Percentiles rank a stretch among this genome's conserved stretches.
These are phyloP conservation scores for Ganoderma meredithae DNA, from an alignment of 1,284 basidiomycete species.

Conservation along the genomic window DNA sequence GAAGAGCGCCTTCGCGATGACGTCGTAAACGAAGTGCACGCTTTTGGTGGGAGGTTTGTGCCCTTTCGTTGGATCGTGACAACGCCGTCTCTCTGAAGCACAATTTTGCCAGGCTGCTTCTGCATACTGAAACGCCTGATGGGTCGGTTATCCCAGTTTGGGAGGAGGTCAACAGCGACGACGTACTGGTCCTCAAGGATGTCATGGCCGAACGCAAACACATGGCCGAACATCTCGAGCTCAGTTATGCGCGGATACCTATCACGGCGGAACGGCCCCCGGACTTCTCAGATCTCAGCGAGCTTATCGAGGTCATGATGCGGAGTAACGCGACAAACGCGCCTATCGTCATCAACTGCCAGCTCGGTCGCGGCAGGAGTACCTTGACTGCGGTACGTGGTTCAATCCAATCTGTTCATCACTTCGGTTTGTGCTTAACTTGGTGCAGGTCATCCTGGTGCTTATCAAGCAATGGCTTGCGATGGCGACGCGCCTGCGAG, in stretches of 20 bases:
- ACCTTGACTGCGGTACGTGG: constrained; percentile 82
- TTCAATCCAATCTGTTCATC: constrained; percentile 2
- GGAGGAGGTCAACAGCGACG: constrained; percentile 86
- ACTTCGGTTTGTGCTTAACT: not conserved
- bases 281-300: constrained; percentile 73
- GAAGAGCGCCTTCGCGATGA: constrained; percentile 95
- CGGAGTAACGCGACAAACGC: constrained; percentile 75
- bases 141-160: constrained; percentile 94
- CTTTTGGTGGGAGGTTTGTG: constrained; percentile 82
- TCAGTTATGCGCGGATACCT: constrained; percentile 88
- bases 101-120: constrained; percentile 62
- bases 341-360: constrained; percentile 95
- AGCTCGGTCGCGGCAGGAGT: constrained; percentile 94
- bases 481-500: constrained; percentile 34
- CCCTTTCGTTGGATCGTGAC: not conserved
- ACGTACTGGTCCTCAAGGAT: constrained; percentile 89
- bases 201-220: constrained; percentile 78
- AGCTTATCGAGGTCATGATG: constrained; percentile 86
- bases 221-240: constrained; percentile 58
- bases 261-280: constrained; percentile 86
- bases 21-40: constrained; percentile 82
- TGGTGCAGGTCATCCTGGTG: constrained; percentile 75
- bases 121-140: constrained; percentile 91
- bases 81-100: not conserved
- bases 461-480: constrained; percentile 91